Evolutionary conservation across 805 yeast genomes (phyloP).

Genomic region (Martiniozyma abietophila): DNA sequence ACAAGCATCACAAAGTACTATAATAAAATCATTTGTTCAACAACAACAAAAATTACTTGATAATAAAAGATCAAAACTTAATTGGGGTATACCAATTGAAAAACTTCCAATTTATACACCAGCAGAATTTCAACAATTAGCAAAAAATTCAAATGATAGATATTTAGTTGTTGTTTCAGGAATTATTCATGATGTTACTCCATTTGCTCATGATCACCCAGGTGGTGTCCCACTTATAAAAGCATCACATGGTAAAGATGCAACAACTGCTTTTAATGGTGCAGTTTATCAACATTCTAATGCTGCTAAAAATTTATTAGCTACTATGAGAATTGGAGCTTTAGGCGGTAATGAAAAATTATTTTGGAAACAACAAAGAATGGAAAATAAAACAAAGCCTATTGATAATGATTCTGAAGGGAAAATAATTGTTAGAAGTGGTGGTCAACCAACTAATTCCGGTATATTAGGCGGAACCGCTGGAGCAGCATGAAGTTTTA

Average conservation of each 20-base stretch:
- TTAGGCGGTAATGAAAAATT: constrained; percentile 75
- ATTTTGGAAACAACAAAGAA: constrained; percentile 70
- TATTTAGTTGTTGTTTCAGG: constrained; percentile 80
- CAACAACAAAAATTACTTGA: constrained; percentile 80
- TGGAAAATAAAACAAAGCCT: constrained; percentile 55
- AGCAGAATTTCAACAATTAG: constrained; percentile 33
- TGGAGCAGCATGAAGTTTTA: constrained; percentile 51
- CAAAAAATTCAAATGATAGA: constrained; percentile 21
- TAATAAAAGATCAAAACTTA: constrained; percentile 62
- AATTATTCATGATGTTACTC: constrained; percentile 88
- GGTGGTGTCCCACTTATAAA: constrained; percentile 77
- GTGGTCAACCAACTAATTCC: constrained; percentile 45
- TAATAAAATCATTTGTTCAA: constrained; percentile 64
- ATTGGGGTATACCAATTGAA: constrained; percentile 94
- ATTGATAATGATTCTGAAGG: constrained; percentile 46
- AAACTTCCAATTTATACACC: constrained; percentile 61
- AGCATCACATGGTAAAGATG: constrained; percentile 86
- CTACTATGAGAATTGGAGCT: constrained; percentile 91
- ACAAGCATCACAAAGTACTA: constrained; percentile 46
- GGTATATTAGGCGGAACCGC: constrained; percentile 42
- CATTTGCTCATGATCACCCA: constrained; percentile 86
- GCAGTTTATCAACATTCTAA: constrained; percentile 91
- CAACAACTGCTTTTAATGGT: constrained; percentile 89
- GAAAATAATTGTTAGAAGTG: constrained; percentile 47
- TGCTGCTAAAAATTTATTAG: constrained; percentile 83